Percentiles rank a stretch among this genome's conserved stretches.
Evolutionary conservation across 108 stramenopile species (phyloP).

Genomic region (Epithemia pelagica): DNA sequence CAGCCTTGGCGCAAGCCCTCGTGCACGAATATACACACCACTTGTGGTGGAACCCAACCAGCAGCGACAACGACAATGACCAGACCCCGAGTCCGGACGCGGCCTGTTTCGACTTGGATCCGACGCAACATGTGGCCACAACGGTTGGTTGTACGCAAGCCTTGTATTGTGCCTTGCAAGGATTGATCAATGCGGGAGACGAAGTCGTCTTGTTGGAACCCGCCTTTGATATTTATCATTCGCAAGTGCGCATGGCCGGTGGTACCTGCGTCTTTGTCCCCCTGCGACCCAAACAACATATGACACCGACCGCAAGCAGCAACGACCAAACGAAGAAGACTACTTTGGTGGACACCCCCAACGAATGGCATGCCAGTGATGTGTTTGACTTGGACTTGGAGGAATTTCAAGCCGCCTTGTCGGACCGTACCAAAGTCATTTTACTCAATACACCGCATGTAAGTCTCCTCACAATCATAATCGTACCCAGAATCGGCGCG

Average conservation of each 20-base stretch:
- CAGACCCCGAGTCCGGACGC: background rate
- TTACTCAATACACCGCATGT: conserved; percentile 90
- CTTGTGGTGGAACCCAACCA: too few species aligned
- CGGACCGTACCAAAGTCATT: conserved; percentile 53
- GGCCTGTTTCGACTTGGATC: conserved; percentile 36
- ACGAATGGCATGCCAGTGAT: conserved; percentile 29
- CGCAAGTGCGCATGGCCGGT: conserved; percentile 57
- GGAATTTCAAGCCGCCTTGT: conserved; percentile 54
- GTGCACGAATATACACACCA: conserved; percentile 49
- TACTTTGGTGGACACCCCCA: background rate
- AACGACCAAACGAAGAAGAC: background rate
- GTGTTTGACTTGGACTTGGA: conserved; percentile 63
- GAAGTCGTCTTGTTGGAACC: conserved; percentile 85
- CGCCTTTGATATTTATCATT: conserved; percentile 67
- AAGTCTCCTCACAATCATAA: too few species aligned
- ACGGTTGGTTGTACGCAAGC: conserved; percentile 80
- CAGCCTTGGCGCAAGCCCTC: conserved; percentile 58
- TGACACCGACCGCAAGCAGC: too few species aligned
- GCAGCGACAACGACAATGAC: too few species aligned
- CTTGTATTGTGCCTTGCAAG: conserved; percentile 64
- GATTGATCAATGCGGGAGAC: conserved; percentile 66
- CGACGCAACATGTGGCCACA: conserved; percentile 62
- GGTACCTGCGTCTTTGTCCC: conserved; percentile 43
- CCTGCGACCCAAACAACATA: conserved; percentile 26
- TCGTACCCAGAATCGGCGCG: too few species aligned